These are phyloP conservation scores for Pleurotus ostreatus DNA, from an alignment of 768 basidiomycete species.

Conservation along the genomic window DNA sequence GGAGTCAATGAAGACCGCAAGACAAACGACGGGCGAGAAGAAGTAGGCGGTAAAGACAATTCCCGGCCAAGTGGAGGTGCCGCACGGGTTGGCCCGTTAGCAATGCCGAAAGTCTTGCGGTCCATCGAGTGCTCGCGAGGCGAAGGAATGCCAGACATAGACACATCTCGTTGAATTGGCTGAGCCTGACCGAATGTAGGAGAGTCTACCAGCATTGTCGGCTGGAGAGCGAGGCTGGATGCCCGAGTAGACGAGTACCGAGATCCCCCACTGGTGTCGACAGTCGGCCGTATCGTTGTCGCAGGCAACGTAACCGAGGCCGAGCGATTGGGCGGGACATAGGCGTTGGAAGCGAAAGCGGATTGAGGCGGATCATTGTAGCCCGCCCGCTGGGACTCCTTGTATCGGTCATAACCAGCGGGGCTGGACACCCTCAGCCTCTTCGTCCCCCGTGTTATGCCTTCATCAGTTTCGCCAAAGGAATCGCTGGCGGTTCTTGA, in stretches of 20 bases:
- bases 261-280: conserved; percentile 22
- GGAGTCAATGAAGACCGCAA: conserved; percentile 72
- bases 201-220: conserved; percentile 77
- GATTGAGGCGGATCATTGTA: conserved; percentile 56
- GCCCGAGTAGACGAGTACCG: conserved; percentile 43
- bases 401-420: conserved; percentile 27
- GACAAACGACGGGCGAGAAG: conserved; percentile 48
- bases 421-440: conserved; percentile 53
- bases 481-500: conserved; percentile 19
- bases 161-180: conserved; percentile 33
- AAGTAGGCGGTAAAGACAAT: conserved; percentile 42
- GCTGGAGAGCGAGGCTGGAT: conserved; percentile 25
- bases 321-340: conserved; percentile 19
- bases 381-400: conserved; percentile 15
- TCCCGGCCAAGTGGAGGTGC: conserved; percentile 31
- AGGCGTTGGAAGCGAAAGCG: conserved; percentile 31
- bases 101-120: conserved; percentile 13
- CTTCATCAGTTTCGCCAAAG: conserved; percentile 24
- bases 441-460: conserved; percentile 35
- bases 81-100: not conserved
- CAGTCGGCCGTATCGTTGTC: conserved; percentile 23
- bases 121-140: conserved; percentile 40
- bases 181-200: conserved; percentile 34
- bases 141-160: conserved; percentile 35
- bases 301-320: conserved; percentile 20